Base-by-base conservation (phyloP, 1,284 basidiomycete genomes). In the Wallemia hederae region DNA sequence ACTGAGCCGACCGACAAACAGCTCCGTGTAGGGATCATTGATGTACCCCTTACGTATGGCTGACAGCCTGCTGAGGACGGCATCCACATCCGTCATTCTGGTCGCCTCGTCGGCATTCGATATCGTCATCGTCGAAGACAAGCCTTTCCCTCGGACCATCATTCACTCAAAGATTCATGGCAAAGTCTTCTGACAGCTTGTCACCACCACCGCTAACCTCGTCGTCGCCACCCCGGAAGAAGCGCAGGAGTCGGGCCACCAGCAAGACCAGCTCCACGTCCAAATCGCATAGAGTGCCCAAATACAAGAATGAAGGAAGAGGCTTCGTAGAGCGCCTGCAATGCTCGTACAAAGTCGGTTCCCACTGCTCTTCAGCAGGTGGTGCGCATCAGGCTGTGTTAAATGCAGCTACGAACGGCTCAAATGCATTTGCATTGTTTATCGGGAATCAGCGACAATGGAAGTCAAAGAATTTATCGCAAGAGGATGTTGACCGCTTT, bases 381-480 rank as follows among this genome's bases (percentile, higher is more conserved):
- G 85, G 85, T 0, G 78, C 85, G 0, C 82, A 85, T 65, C 83
- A 84, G 62, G 72, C 82, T 0, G 70, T 87, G 1, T 63, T 77
- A 2, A 83, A 87, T 62, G 85, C 85, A 1, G 77, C 79, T 3
- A 72, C 74, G n/a, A 78, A 59, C 62, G 84, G 86, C 1, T 85
- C 83, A 2, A 85, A 82, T 62, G 79, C 85, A 1, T 82, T 90
- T 65, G 85, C 83, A 0, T 73, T 89, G 24, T 91, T 90, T 66
- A 71, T 88, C 39, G 89, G 88, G 70, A 82, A 81, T 0, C 85
- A 89, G 65, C 74, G 83, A 39, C 81, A 81, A 69, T 89, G 86
- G 85, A 73, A 71, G 24, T 80, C 80, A 1, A 78, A 80, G 7
- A 70, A 77, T 1, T 72, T 84, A 1, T 74, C 74, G 9, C 67